Percentiles rank a stretch among this genome's conserved stretches.
These are phyloP conservation scores for Sclerotiophoma versabilis DNA, from an alignment of 2,329 filamentous ascomycete species.

Conservation along the genomic window DNA sequence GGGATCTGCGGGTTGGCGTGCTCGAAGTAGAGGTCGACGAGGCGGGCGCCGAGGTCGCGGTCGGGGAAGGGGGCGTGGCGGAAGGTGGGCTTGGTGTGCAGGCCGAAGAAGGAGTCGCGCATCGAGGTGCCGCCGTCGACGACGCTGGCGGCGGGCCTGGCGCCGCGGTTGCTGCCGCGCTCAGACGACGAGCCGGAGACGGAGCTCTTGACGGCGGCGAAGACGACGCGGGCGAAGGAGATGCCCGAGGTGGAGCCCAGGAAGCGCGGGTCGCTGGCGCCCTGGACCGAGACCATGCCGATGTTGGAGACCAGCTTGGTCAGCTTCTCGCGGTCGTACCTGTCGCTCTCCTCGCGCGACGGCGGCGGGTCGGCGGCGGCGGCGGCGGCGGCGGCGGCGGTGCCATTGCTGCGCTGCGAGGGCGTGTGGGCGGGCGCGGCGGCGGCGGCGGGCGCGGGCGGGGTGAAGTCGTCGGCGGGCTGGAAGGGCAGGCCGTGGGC, in stretches of 20 bases:
- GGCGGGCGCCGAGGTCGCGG: conserved; percentile 72
- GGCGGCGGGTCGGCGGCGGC: conserved; percentile 15
- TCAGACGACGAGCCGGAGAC: conserved; percentile 65
- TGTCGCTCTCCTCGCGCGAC: conserved; percentile 52
- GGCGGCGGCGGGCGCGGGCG: conserved; percentile 29
- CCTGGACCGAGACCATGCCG: conserved; percentile 79
- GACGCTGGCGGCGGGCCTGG: conserved; percentile 57
- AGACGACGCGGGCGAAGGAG: conserved; percentile 92
- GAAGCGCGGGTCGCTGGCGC: conserved; percentile 78
- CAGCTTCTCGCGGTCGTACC: conserved; percentile 66
- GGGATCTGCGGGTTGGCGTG: conserved; percentile 96
- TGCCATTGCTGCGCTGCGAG: conserved; percentile 12
- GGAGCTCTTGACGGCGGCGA: conserved; percentile 87
- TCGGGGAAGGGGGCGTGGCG: conserved; percentile 85
- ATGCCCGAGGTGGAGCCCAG: conserved; percentile 88
- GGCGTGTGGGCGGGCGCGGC: conserved; percentile 23
- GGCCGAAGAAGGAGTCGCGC: conserved; percentile 95
- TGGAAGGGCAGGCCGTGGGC: conserved; percentile 75
- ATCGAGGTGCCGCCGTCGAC: conserved; percentile 75
- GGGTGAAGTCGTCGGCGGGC: conserved; percentile 69
- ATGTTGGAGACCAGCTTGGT: conserved; percentile 73
- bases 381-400: background rate
- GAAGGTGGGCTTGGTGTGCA: conserved; percentile 89
- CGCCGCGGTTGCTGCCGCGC: conserved; percentile 66
- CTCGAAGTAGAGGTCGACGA: conserved; percentile 90